Percentiles rank a stretch among this genome's conserved stretches.
phyloP scores from a whole-genome alignment of 2,329 filamentous ascomycete genomes.

The Calonectria henricotiae region DNA sequence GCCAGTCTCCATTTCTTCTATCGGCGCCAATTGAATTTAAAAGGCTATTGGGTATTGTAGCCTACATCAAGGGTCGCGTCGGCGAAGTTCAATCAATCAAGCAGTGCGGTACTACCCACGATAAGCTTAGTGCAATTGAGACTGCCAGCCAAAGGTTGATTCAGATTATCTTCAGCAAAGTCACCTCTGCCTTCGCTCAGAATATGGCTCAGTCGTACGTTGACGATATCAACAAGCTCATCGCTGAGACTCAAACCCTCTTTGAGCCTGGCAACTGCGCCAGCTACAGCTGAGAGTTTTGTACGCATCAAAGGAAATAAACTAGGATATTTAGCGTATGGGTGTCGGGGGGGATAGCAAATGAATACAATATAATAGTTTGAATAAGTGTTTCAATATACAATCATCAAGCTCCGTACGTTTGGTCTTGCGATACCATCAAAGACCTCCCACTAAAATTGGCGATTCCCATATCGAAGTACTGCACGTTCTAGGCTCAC shows the following conservation, averaged over 20 bases:
- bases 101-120: not conserved
- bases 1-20: no score
- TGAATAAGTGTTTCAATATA: not conserved
- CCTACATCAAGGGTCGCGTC: slow-evolving; percentile 3
- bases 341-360: not conserved
- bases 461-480: no score
- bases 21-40: no score
- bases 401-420: no score
- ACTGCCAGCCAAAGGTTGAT: not conserved
- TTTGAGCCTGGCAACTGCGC: not conserved
- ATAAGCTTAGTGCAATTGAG: slow-evolving; percentile 6
- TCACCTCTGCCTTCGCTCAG: slow-evolving; percentile 1
- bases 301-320: not conserved
- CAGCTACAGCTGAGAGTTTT: not conserved
- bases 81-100: slow-evolving; percentile 2
- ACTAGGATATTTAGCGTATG: not conserved
- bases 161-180: not conserved
- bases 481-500: no score
- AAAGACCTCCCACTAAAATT: no score
- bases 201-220: slow-evolving; percentile 11
- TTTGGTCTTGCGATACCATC: no score
- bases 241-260: not conserved
- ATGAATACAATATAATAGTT: not conserved
- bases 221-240: slow-evolving; percentile 12
- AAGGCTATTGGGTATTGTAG: no score